Evolutionary conservation across 768 basidiomycete species (phyloP), one percentile per base, ranked within the genome.

Genomic region (Trametes punicea): DNA sequence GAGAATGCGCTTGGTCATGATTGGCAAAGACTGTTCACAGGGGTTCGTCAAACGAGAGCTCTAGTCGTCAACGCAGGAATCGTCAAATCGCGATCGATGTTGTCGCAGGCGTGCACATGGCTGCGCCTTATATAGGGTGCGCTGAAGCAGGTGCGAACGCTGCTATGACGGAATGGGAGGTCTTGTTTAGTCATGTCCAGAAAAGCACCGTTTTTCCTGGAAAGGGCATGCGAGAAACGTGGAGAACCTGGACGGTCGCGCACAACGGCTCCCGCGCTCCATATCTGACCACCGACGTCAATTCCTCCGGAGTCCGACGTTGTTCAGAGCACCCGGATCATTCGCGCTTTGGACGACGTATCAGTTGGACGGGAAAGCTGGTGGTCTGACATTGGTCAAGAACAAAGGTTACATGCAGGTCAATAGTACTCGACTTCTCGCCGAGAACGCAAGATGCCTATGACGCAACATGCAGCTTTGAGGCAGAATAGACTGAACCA

Each of bases 1-100:
- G 62, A 90, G 83, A 33, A 90, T 69, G 41, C 67, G 66, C 52
- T 62, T 59, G 21, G 64, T 21, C 65, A 66, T 66, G 39, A 7
- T 42, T 26, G 15, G 8, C 13, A 15, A 15, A 26, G 42, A 13
- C 2, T 44, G 5, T 6, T 44, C 1, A 15, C 13, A 15, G 26
- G 23, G 11, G 23, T 8, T 7, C 11, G 18, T 21, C 4, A 6
- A 33, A 15, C 31, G n/a, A 41, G 30, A 23, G 21, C 21, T 23
- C 7, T 36, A 38, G 23, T 48, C 33, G 47, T 33, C 11, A 31
- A 13, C 13, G 13, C 31, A 31, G 21, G 9, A 16, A 16, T 46
- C 45, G 45, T 46, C 10, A 30, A 29, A 26, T 26, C 25, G 45
- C 15, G n/a, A 29, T 20, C 40, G 20, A 29, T 16, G 45, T 15